These are phyloP conservation scores for Clitocybe nebularis DNA, from an alignment of 1,284 basidiomycete genomes.

Conservation along the genomic window DNA sequence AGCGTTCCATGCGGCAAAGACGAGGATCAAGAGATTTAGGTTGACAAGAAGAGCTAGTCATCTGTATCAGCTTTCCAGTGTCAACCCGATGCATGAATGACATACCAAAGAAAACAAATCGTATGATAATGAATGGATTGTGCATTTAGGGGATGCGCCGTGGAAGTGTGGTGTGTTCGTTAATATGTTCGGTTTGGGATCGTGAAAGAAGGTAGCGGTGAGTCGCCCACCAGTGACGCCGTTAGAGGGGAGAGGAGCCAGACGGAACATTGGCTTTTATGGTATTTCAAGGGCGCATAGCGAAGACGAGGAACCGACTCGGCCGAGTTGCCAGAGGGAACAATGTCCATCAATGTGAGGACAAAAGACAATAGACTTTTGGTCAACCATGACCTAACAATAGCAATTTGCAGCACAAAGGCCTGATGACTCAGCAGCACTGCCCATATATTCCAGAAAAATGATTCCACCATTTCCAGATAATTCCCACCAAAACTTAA, in stretches of 20 bases:
- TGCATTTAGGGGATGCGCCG: too few species aligned
- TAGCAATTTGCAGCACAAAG: too few species aligned
- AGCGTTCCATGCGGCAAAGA: conserved; percentile 59
- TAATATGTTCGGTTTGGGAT: too few species aligned
- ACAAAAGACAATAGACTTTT: conserved; percentile 12
- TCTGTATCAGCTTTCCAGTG: conserved; percentile 3
- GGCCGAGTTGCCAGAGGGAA: conserved; percentile 7
- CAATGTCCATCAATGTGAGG: conserved; percentile 12
- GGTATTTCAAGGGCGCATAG: conserved; percentile 4
- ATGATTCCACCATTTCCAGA: too few species aligned
- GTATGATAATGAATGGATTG: conserved; percentile 47
- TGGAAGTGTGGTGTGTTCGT: conserved; percentile 3
- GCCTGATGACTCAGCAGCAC: too few species aligned
- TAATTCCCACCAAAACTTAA: too few species aligned
- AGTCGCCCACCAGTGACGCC: conserved; percentile 19
- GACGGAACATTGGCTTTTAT: conserved; percentile 4
- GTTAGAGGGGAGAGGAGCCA: conserved; percentile 4
- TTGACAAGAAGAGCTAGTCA: conserved; percentile 47
- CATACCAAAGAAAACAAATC: conserved; percentile 57
- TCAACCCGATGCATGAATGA: neutral
- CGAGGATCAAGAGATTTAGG: conserved; percentile 46
- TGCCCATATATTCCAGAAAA: too few species aligned
- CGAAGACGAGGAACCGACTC: neutral
- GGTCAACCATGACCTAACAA: too few species aligned
- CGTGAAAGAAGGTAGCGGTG: conserved; percentile 5